Evolutionary conservation across 176 grass and related monocot genomes (phyloP).

Genomic region (Rhynchospora pubera): DNA sequence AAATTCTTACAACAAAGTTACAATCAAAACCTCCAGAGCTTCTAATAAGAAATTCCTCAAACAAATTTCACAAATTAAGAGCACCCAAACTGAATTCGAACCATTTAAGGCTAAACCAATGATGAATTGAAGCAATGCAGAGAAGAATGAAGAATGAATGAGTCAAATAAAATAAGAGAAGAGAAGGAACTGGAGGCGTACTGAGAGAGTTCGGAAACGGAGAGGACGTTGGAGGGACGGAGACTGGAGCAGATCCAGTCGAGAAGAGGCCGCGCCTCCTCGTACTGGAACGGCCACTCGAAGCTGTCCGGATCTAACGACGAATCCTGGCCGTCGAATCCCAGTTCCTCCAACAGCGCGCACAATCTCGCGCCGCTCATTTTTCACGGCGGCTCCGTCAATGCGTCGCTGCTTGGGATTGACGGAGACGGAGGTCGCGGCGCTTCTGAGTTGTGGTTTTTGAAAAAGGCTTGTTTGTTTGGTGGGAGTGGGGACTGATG

Average conservation of each 20-base stretch:
- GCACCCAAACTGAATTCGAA: not conserved
- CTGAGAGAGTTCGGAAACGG: slow-evolving; percentile 71
- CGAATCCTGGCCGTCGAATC: slow-evolving; percentile 81
- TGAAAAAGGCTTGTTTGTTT: not conserved
- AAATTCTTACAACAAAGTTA: no score
- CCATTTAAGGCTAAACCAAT: not conserved
- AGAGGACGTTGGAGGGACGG: slow-evolving; percentile 93
- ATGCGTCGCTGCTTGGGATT: not conserved
- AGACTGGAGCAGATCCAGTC: slow-evolving; percentile 99
- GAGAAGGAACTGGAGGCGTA: slow-evolving; percentile 1
- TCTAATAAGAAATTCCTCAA: no score
- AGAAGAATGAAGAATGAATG: not conserved
- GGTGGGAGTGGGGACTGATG: not conserved
- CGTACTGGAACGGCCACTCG: slow-evolving; percentile 99
- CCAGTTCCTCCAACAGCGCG: slow-evolving; percentile 69
- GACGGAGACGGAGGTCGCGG: not conserved
- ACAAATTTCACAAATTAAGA: not conserved
- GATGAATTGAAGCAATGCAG: not conserved
- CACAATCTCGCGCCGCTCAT: slow-evolving; percentile 89
- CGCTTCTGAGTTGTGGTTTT: not conserved
- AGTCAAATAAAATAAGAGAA: not conserved
- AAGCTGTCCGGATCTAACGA: slow-evolving; percentile 90
- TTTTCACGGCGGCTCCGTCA: not conserved
- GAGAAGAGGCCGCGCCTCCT: slow-evolving; percentile 79
- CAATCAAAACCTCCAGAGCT: no score